Evolutionary conservation across 2,329 filamentous ascomycete genomes (phyloP), one percentile per base, ranked within the genome.

Genomic region (Conoideocrella luteorostrata): DNA sequence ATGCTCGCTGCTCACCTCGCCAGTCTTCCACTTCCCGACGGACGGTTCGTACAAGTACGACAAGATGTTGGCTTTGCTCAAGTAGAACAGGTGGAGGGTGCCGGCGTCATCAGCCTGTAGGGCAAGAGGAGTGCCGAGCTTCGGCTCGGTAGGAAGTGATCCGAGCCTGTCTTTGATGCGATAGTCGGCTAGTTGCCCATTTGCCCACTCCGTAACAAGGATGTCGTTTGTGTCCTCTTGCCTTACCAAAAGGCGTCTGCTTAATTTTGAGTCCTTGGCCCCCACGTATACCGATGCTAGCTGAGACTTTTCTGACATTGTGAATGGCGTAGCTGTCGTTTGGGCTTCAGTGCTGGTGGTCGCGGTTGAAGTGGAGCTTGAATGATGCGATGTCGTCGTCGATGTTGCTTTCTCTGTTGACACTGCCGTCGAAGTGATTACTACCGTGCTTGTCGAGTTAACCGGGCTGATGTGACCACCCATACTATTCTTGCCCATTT

Each of bases 141-240:
- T 50, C 24, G 52, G 42, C 4, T 46, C 41, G 2, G 43, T 24
- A 2, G 45, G 15, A 3, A 22, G n/a, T 6, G 47, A 36, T 13
- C 15, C 36, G 2, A 50, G 41, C 30, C 42, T 47, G 33, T 52
- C 49, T 28, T 20, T 38, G 29, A 52, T 33, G 7, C 41, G 44
- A 20, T 46, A 51, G 17, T 47, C 42, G 4, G 18, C 29, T 5
- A 33, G 34, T 17, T 42, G 42, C 7, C 38, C 41, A 7, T 42
- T 29, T 1, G 38, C 22, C 45, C 47, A 50, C 17, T 55, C 44
- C 2, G 46, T 41, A 4, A 47, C 47, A 11, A 49, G 38, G 13
- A 58, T 49, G n/a, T 50, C 42, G 23, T 47, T 45, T 5, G 48
- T 43, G 5, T 48, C 47, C 22, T 56, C 52, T 24, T 58, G 55